A percentile compares a stretch with the other conserved stretches of the same genome.
These are phyloP conservation scores for Talaromyces funiculosus DNA, from an alignment of 2,329 filamentous ascomycete species.

Conservation along the genomic window DNA sequence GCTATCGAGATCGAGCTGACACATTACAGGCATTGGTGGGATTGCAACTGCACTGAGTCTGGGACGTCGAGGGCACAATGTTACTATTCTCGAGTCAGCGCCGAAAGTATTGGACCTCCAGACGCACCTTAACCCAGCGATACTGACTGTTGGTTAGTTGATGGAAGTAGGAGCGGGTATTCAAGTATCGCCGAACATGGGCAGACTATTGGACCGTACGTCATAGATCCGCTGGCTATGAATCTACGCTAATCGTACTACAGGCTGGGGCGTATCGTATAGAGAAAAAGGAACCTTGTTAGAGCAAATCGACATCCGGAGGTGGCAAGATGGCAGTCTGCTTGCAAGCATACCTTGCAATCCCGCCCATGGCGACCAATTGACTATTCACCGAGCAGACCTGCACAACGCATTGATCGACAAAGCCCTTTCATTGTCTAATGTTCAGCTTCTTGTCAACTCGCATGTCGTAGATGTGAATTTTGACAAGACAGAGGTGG, in stretches of 20 bases:
- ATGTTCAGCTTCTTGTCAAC: constrained; percentile 27
- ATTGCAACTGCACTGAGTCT: constrained; percentile 32
- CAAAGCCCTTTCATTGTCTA: constrained; percentile 23
- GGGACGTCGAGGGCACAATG: constrained; percentile 29
- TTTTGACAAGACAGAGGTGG: constrained; percentile 27
- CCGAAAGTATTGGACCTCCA: constrained; percentile 22
- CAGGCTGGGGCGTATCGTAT: constrained; percentile 33
- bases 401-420: constrained; percentile 30
- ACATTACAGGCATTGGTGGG: constrained; percentile 28
- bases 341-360: constrained; percentile 31
- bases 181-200: constrained; percentile 76
- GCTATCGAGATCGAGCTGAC: background rate
- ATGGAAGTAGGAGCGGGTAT: constrained; percentile 68
- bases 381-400: constrained; percentile 33
- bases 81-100: constrained; percentile 29
- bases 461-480: constrained; percentile 24
- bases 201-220: constrained; percentile 61
- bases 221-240: background rate
- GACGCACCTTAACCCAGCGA: too few relatives aligned
- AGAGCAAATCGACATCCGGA: constrained; percentile 31
- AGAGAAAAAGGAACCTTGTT: constrained; percentile 30
- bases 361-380: constrained; percentile 30
- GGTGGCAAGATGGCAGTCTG: constrained; percentile 31
- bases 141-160: constrained; percentile 20
- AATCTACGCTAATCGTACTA: background rate